Evolutionary conservation across 2,329 filamentous ascomycete species (phyloP), one percentile per base, ranked within the genome.

Genomic region (Fusarium annulatum): DNA sequence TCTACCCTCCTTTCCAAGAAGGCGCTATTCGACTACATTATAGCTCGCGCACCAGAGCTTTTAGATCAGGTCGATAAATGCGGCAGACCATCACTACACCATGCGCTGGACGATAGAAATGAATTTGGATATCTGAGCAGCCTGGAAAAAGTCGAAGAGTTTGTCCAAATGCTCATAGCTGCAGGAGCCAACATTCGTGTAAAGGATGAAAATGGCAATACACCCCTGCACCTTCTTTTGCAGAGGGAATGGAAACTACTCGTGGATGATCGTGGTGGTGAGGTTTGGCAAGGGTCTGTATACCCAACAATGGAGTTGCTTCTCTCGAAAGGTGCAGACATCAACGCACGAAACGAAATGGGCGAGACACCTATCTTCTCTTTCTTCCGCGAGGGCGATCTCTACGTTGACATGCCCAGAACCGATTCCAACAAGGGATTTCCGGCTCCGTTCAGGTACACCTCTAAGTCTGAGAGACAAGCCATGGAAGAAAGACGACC

Each of bases 71-170:
- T n/a, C 1, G 15, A 30, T 10, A 38, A 48, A 26, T 11, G 5
- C 9, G 26, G 34, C 19, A 23, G 11, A 23, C 33, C 42, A 15
- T 21, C 43, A 10, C 8, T 23, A 11, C 21, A 19, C 9, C 6
- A 2, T 15, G 19, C 16, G 6, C 7, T 59, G 6, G 11, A 4
- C 3, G 0, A 19, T 23, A 9, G 1, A 15, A 12, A 18, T 2
- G 2, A 12, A 9, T 11, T 10, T 11, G 15, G 23, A 7, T 7
- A 21, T 28, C 33, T n/a, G 6, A 4, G 23, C 4, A 23, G 15
- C 9, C 45, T n/a, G 23, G 12, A 33, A 15, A 14, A 5, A 2
- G 34, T 11, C 5, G 15, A 33, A 21, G 8, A 7, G 5, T 23
- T 51, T 18, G 5, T 12, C 5, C 15, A 33, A 51, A 59, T 51